A percentile compares a stretch with the other conserved stretches of the same genome.
These are phyloP conservation scores for Truncatella angustata DNA, from an alignment of 2,329 filamentous ascomycete species.

Conservation along the genomic window DNA sequence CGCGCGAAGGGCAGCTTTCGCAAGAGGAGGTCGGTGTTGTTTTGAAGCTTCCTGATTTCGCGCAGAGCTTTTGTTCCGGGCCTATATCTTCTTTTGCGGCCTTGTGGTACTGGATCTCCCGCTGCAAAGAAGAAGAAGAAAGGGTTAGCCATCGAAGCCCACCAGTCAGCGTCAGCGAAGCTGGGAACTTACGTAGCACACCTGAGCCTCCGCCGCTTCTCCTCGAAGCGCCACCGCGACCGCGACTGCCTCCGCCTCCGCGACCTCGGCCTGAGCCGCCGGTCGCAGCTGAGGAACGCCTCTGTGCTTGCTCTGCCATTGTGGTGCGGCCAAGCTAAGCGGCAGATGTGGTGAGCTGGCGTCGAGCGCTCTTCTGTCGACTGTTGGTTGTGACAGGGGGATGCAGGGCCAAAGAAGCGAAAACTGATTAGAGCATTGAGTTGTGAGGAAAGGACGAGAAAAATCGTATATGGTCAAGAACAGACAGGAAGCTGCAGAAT, in stretches of 20 bases:
- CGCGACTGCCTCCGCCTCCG: not conserved
- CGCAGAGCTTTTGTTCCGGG: constrained; percentile 84
- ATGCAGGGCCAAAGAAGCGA: not conserved
- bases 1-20: constrained; percentile 77
- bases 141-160: constrained; percentile 17
- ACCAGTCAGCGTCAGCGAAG: constrained; percentile 14
- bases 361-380: no score
- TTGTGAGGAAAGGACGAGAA: not conserved
- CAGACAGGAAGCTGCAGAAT: not conserved
- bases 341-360: no score
- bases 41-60: constrained; percentile 90
- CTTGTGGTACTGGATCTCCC: constrained; percentile 68
- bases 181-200: constrained; percentile 33
- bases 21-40: constrained; percentile 82
- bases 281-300: not conserved
- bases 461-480: not conserved
- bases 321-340: no score
- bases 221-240: not conserved
- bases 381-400: not conserved
- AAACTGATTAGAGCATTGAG: not conserved
- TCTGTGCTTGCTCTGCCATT: not conserved
- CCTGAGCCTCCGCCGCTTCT: not conserved
- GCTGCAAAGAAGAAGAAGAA: constrained; percentile 52
- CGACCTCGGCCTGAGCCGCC: constrained; percentile 6
- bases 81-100: constrained; percentile 62